phyloP scores from a whole-genome alignment of 2,329 filamentous ascomycete genomes.

The Septoria petroselini region DNA sequence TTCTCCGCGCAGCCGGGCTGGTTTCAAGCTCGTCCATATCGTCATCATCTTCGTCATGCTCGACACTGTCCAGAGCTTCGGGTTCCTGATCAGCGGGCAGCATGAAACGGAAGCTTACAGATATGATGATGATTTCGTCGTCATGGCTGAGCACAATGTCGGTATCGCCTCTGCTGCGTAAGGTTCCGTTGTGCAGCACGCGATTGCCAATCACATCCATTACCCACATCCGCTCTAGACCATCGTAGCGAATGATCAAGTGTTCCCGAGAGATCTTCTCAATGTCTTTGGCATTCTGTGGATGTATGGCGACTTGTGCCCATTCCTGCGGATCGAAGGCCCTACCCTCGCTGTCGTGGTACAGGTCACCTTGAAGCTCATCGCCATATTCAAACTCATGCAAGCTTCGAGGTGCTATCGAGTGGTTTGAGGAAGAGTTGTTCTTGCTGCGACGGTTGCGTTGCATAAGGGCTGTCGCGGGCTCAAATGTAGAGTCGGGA shows the following conservation, averaged over 20 bases:
- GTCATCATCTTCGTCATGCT: conserved; percentile 50
- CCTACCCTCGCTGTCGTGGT: conserved; percentile 41
- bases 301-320: conserved; percentile 28
- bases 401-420: conserved; percentile 36
- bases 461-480: conserved; percentile 43
- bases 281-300: conserved; percentile 54
- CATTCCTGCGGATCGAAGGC: conserved; percentile 14
- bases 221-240: conserved; percentile 61
- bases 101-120: conserved; percentile 64
- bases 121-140: conserved; percentile 68
- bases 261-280: conserved; percentile 73
- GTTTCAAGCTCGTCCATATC: conserved; percentile 10
- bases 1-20: conserved; percentile 37
- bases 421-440: conserved; percentile 52
- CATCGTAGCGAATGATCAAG: conserved; percentile 68
- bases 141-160: conserved; percentile 59
- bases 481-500: conserved; percentile 46
- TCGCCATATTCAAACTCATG: conserved; percentile 20
- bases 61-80: conserved; percentile 14
- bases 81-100: conserved; percentile 63
- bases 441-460: conserved; percentile 15
- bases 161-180: conserved; percentile 48
- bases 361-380: conserved; percentile 18
- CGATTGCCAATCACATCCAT: conserved; percentile 65
- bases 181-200: conserved; percentile 61